Evolutionary conservation across 306 rosid species (phyloP).

Genomic region (Ceratonia siliqua): DNA sequence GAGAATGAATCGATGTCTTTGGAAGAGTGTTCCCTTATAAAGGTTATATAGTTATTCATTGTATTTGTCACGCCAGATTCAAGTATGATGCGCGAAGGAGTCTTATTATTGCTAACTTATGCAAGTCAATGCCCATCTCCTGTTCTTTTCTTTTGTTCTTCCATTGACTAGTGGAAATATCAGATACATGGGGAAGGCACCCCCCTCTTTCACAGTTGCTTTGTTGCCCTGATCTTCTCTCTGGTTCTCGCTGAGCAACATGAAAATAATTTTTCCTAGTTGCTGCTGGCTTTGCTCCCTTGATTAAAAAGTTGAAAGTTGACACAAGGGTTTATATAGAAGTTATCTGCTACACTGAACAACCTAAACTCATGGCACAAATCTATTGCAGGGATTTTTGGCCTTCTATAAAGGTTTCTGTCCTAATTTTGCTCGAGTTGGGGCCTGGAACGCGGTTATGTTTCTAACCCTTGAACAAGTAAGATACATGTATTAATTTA

Average conservation of each 20-base stretch:
- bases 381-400: slow-evolving; percentile 72
- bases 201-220: too few species aligned
- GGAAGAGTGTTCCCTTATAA: too few species aligned
- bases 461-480: slow-evolving; percentile 91
- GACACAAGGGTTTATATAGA: background rate
- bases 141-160: too few species aligned
- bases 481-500: slow-evolving; percentile 41
- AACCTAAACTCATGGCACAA: slow-evolving; percentile 26
- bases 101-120: too few species aligned
- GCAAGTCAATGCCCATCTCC: too few species aligned
- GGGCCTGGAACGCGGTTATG: slow-evolving; percentile 88
- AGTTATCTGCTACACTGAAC: slow-evolving; percentile 7
- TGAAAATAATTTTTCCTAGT: background rate
- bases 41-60: too few species aligned
- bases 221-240: slow-evolving; percentile 9
- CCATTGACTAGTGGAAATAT: too few species aligned
- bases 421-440: slow-evolving; percentile 84
- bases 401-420: slow-evolving; percentile 98
- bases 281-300: slow-evolving; percentile 19
- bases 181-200: background rate
- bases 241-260: background rate
- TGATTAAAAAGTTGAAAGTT: background rate
- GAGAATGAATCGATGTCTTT: too few species aligned
- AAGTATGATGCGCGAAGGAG: too few species aligned
- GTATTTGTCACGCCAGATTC: too few species aligned